Conservation (phyloP, 768 basidiomycete species). For the Termitomyces sp. region DNA sequence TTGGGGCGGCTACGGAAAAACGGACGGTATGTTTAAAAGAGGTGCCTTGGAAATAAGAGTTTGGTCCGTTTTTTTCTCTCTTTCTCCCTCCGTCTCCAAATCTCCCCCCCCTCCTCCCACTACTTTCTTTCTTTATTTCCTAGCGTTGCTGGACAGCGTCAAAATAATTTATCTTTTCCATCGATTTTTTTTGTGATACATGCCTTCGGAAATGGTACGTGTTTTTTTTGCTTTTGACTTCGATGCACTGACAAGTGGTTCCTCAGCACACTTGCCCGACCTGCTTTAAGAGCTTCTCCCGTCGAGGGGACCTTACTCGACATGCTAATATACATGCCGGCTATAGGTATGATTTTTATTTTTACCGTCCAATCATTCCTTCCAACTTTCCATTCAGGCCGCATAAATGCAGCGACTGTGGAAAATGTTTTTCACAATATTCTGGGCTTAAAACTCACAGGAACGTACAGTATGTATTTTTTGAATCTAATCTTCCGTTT, state of each 20-base stretch:
- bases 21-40: constrained; percentile 13
- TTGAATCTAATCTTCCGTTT: neutral
- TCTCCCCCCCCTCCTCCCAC: constrained; percentile 14
- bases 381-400: constrained; percentile 34
- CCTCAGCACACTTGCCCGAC: constrained; percentile 36
- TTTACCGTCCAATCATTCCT: neutral
- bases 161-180: constrained; percentile 13
- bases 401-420: constrained; percentile 48
- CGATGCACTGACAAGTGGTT: neutral
- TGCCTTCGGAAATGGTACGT: constrained; percentile 13
- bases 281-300: constrained; percentile 50
- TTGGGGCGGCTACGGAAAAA: neutral
- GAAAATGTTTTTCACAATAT: constrained; percentile 54
- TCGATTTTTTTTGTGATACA: constrained; percentile 8
- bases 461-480: constrained; percentile 59
- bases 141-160: constrained; percentile 28
- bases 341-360: constrained; percentile 39
- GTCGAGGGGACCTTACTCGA: constrained; percentile 59
- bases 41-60: constrained; percentile 5
- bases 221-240: neutral
- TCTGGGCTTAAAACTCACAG: constrained; percentile 60
- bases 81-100: constrained; percentile 12
- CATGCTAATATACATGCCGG: constrained; percentile 51
- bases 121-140: constrained; percentile 12
- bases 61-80: constrained; percentile 14